Evolutionary conservation across 345 rosid species (phyloP), one percentile per base, ranked within the genome.

Genomic region (Diplotaxis tenuifolia): DNA sequence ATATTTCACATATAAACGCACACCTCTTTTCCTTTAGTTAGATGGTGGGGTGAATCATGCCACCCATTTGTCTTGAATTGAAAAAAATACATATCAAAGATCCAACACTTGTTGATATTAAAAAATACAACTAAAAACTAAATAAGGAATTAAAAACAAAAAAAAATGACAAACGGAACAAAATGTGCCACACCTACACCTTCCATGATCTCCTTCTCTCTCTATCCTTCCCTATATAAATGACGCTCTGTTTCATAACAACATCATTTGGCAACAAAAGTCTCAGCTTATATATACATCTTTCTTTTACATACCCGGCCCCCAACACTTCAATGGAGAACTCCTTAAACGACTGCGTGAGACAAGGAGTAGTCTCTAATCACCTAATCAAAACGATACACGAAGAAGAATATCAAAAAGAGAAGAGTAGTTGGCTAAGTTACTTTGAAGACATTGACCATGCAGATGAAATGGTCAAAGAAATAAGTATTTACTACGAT

Each of bases 271-370:
- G 21, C 65, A 75, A 69, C 31, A 55, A 25, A 68, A 68, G 66
- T 38, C 74, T n/a, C 57, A 67, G 25, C 72, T 58, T 40, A 42
- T 65, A 42, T 29, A 58, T 61, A 47, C 52, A 67, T 4, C 27
- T 66, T 63, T 18, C 31, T 55, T 65, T 54, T 38, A n/a, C 64
- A 63, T 9, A 21, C 65, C n/a, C n/a, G n/a, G n/a, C n/a, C 53
- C 79, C 71, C 60, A 75, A 69, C 70, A 75, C 79, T 75, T 68
- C 74, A 75, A 75, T 75, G 79, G 79, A 75, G 34, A 69, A 69
- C 70, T 75, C 74, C 16, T 19, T 58, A 12, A 73, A 65, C 71
- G 57, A 55, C 16, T 74, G 67, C 3, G 66, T 63, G 40, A 45
- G 49, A 62, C 74, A 69, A 69, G 68, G 60, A 63, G 75, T 63